Conservation (phyloP, 192 early-diverging fungal species). For the Entomortierella parvispora region DNA sequence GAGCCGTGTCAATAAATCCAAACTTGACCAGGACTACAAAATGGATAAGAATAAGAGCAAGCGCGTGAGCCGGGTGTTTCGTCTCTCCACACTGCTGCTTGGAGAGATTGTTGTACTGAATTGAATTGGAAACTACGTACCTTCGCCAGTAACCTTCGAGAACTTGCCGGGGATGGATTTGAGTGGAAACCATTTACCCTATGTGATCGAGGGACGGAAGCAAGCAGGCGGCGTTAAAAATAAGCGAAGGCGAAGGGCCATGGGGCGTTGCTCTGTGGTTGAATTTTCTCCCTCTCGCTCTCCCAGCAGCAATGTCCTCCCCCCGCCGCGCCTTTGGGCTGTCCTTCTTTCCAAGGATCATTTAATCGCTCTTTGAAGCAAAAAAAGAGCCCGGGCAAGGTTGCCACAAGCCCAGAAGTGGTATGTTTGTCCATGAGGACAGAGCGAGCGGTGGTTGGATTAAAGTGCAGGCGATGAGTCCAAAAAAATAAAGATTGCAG, state of each 20-base stretch:
- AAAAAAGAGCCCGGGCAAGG: too few relatives aligned
- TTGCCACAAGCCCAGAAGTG: too few relatives aligned
- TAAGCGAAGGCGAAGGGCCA: too few relatives aligned
- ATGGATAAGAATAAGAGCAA: background rate
- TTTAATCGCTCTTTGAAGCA: too few relatives aligned
- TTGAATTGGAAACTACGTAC: constrained; percentile 6
- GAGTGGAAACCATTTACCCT: constrained; percentile 40
- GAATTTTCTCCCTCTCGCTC: too few relatives aligned
- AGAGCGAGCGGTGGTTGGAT: background rate
- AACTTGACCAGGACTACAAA: constrained; percentile 34
- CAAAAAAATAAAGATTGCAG: too few relatives aligned
- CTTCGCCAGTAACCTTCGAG: constrained; percentile 45
- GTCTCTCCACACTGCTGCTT: background rate
- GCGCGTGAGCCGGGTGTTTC: background rate
- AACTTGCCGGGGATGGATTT: constrained; percentile 39
- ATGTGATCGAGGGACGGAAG: background rate
- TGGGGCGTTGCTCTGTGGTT: too few relatives aligned
- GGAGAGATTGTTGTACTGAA: background rate
- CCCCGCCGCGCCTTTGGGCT: too few relatives aligned
- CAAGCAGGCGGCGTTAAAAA: background rate
- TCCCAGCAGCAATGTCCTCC: too few relatives aligned
- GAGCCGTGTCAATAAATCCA: constrained; percentile 37
- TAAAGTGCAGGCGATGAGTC: too few relatives aligned
- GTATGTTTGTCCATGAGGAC: too few relatives aligned
- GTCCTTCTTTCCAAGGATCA: too few relatives aligned